Base-by-base conservation (phyloP, 2,329 filamentous ascomycete genomes). In the Cladosporium sp. region DNA sequence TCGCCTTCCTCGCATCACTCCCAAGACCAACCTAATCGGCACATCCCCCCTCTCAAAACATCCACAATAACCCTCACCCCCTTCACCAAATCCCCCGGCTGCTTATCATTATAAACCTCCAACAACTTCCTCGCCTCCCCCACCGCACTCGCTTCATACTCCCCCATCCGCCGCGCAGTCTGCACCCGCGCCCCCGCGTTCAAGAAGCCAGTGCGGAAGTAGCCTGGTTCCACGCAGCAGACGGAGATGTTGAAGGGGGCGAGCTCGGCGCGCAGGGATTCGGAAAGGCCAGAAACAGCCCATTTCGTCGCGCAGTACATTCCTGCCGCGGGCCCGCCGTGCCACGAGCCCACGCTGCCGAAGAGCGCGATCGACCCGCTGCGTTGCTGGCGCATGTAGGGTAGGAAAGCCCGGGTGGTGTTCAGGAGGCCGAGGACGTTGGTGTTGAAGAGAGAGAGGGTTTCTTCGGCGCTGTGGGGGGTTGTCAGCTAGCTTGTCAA, bases 11-110 rank as follows among this genome's bases (percentile, higher is more conserved):
- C 20, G 53, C 54, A 61, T 84, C 81, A 7, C 65, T 70, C 0
- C 82, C 83, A 36, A 85, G 63, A 74, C 66, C 43, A 85, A 57
- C 22, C 81, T 67, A 12, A 76, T 57, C 0, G 80, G 82, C 1
- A 84, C 66, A 17, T 74, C 70, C 55, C 64, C 76, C 0, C 61
- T 17, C 70, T 72, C 38, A 68, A 68, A 7, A 80, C 68, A 55
- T 85, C 80, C 4, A 83, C 71, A 22, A 82, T 68, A 1, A 79
- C 71, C 50, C 66, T 70, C 7, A 69, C 67, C 0, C 76, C 81
- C 68, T 82, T 82, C 15, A 63, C 65, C 3, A 79, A 71, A 58
- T 84, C 79, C 0, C 81, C 81, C 0, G 68, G 72, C 65, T 84
- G 80, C 0, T 74, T 72, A 13, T 74, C 69, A 53, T 82, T 65